These are phyloP conservation scores for Blastocystis sp. DNA, from an alignment of 352 stramenopile genomes.

Conservation along the genomic window DNA sequence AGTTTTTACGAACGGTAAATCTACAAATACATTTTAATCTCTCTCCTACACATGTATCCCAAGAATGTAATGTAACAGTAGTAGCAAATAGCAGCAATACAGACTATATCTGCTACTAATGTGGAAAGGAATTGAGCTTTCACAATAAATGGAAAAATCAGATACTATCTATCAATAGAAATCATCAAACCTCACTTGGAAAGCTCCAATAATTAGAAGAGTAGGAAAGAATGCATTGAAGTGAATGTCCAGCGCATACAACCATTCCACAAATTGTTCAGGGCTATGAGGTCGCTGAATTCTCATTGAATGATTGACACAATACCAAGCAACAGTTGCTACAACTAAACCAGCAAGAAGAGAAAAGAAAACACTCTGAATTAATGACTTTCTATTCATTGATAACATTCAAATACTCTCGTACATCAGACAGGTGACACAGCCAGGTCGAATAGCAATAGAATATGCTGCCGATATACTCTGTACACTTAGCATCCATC, in stretches of 20 bases:
- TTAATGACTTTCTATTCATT: slow-evolving; percentile 21
- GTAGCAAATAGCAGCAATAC: slow-evolving; percentile 84
- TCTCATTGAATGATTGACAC: slow-evolving; percentile 74
- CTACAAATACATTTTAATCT: neutral
- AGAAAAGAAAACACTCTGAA: slow-evolving; percentile 69
- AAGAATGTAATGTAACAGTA: slow-evolving; percentile 98
- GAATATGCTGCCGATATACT: slow-evolving; percentile 77
- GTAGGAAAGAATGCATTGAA: slow-evolving; percentile 97
- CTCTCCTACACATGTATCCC: slow-evolving; percentile 84
- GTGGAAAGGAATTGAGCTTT: slow-evolving; percentile 83
- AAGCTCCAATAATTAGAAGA: slow-evolving; percentile 90
- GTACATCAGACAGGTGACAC: slow-evolving; percentile 67
- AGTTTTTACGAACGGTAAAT: slow-evolving; percentile 19
- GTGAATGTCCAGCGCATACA: slow-evolving; percentile 99
- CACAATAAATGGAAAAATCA: slow-evolving; percentile 87
- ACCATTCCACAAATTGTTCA: slow-evolving; percentile 94
- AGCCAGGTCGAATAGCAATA: slow-evolving; percentile 76
- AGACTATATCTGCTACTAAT: slow-evolving; percentile 87
- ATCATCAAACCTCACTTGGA: slow-evolving; percentile 74
- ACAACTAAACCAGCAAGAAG: slow-evolving; percentile 68
- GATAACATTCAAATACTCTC: slow-evolving; percentile 24
- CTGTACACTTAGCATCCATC: neutral
- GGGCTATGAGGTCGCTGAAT: slow-evolving; percentile 78
- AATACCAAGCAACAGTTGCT: slow-evolving; percentile 76
- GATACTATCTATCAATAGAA: slow-evolving; percentile 81